These are phyloP conservation scores for Aspergillus mulundensis DNA, from an alignment of 495 filamentous ascomycete species.

Conservation along the genomic window DNA sequence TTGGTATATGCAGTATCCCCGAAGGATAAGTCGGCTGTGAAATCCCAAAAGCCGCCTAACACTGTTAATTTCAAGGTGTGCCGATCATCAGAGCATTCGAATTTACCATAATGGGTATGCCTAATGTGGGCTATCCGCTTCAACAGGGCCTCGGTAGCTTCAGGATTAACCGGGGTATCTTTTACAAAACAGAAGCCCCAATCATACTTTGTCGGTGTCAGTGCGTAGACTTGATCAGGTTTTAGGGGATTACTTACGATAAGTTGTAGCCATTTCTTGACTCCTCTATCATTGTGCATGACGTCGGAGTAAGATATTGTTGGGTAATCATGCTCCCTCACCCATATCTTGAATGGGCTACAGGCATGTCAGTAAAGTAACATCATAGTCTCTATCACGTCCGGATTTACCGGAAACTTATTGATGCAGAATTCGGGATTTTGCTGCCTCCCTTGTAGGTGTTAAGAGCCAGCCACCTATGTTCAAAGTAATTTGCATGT, in stretches of 20 bases:
- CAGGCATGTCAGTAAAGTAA: slow-evolving; percentile 9
- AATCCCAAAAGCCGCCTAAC: slow-evolving; percentile 84
- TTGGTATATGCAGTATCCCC: slow-evolving; percentile 94
- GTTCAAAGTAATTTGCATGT: slow-evolving; percentile 54
- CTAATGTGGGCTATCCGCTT: slow-evolving; percentile 79
- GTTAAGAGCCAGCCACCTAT: slow-evolving; percentile 32
- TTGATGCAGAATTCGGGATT: slow-evolving; percentile 14
- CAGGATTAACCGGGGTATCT: slow-evolving; percentile 60
- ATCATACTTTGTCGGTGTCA: slow-evolving; percentile 36
- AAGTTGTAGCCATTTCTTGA: slow-evolving; percentile 52
- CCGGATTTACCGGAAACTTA: slow-evolving; percentile 6
- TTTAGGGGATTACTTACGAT: slow-evolving; percentile 46
- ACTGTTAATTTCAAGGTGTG: neutral
- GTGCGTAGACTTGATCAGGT: neutral
- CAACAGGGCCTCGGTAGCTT: slow-evolving; percentile 65
- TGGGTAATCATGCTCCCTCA: slow-evolving; percentile 26
- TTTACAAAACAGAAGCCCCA: slow-evolving; percentile 70
- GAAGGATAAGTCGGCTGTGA: slow-evolving; percentile 78
- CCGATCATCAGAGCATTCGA: neutral
- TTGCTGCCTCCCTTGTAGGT: neutral
- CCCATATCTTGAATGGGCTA: slow-evolving; percentile 17
- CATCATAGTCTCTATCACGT: neutral
- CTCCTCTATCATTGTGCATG: slow-evolving; percentile 52
- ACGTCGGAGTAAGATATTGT: slow-evolving; percentile 54
- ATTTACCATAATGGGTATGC: slow-evolving; percentile 77